A percentile compares a stretch with the other conserved stretches of the same genome.
phyloP scores from a whole-genome alignment of 305 asterid genomes.

The Salvia sclarea region DNA sequence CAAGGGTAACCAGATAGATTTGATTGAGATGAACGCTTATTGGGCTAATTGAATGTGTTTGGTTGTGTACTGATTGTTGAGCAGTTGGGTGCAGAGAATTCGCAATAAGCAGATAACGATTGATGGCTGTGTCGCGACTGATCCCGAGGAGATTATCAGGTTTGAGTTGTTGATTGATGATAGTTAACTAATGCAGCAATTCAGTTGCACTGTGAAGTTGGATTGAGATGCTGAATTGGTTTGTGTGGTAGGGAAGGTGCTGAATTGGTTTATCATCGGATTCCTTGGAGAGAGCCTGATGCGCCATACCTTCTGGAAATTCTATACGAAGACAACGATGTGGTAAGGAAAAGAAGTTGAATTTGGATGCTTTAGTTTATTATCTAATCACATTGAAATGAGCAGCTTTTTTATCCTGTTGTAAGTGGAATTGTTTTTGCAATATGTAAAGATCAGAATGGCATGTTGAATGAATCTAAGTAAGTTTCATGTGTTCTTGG shows the following conservation, averaged over 20 bases:
- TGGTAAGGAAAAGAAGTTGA: slow-evolving; percentile 48
- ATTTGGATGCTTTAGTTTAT: slow-evolving; percentile 3
- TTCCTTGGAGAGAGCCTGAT: slow-evolving; percentile 96
- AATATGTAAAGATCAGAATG: slow-evolving; percentile 1
- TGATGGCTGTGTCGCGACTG: slow-evolving; percentile 59
- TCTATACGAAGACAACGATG: slow-evolving; percentile 66
- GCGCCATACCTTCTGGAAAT: slow-evolving; percentile 73
- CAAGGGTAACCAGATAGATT: slow-evolving; percentile 53
- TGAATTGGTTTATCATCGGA: slow-evolving; percentile 69
- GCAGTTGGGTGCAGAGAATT: slow-evolving; percentile 99
- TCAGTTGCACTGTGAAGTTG: neutral
- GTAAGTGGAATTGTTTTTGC: neutral
- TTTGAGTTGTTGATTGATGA: slow-evolving; percentile 33
- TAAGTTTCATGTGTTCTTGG: neutral
- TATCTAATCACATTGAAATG: neutral
- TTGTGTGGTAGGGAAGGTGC: slow-evolving; percentile 55
- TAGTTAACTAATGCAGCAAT: slow-evolving; percentile 14
- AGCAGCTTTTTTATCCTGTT: slow-evolving; percentile 1
- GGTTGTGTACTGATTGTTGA: slow-evolving; percentile 38
- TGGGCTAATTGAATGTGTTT: slow-evolving; percentile 6
- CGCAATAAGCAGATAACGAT: slow-evolving; percentile 66
- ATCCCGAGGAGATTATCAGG: slow-evolving; percentile 61
- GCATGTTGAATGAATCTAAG: slow-evolving; percentile 26
- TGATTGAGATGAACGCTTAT: neutral
- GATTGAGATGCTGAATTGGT: slow-evolving; percentile 13